Conservation (phyloP, 2,329 filamentous ascomycete genomes). For the Arthrobotrys pseudoclavata region DNA sequence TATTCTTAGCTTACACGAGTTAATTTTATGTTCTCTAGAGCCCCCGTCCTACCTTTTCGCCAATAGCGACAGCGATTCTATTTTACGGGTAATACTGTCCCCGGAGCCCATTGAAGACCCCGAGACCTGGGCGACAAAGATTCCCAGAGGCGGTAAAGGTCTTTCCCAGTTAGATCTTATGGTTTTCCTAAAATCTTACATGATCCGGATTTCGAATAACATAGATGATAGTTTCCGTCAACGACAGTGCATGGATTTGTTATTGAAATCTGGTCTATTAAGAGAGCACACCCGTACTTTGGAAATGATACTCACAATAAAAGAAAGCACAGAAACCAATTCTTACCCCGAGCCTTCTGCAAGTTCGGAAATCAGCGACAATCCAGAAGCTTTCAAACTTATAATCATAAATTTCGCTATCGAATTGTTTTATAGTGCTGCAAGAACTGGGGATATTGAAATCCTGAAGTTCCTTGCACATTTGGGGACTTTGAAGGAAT, state of each 20-base stretch:
- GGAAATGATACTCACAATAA: slow-evolving; percentile 3
- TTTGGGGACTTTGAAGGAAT: slow-evolving; percentile 1
- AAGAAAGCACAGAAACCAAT: neutral
- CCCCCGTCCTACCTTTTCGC: neutral
- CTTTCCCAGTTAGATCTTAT: neutral
- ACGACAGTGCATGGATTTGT: slow-evolving; percentile 17
- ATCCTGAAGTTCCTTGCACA: slow-evolving; percentile 2
- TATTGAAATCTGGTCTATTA: slow-evolving; percentile 13
- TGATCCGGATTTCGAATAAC: slow-evolving; percentile 38
- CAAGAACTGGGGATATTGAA: slow-evolving; percentile 27
- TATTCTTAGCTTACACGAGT: no score
- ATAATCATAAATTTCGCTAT: slow-evolving; percentile 21
- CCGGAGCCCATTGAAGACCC: neutral
- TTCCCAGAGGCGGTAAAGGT: neutral
- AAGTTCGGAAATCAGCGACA: no score
- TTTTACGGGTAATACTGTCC: slow-evolving; percentile 5
- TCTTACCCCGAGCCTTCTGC: neutral
- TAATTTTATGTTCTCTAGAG: neutral
- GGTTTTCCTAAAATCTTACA: slow-evolving; percentile 30
- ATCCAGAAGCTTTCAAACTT: neutral
- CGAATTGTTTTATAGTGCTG: slow-evolving; percentile 24
- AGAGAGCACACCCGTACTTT: slow-evolving; percentile 2
- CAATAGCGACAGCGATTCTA: neutral
- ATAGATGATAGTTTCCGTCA: slow-evolving; percentile 7
- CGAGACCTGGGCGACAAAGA: slow-evolving; percentile 6